Evolutionary conservation across 768 basidiomycete genomes (phyloP).

Genomic region (Tylopilus sp.): DNA sequence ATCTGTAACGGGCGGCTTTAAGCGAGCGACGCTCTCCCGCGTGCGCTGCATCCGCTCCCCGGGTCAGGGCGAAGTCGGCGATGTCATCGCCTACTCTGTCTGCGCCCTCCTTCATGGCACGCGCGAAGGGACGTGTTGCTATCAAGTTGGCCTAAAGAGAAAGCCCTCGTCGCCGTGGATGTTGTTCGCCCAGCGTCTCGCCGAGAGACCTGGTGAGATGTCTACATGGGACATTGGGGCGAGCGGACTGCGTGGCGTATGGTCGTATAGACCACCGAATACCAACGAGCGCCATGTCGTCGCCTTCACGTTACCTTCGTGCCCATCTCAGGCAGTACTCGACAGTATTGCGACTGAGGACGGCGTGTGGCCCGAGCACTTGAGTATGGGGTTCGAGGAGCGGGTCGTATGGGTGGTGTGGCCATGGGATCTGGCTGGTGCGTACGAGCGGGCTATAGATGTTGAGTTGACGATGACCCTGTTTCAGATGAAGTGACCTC

Average conservation of each 20-base stretch:
- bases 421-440: not conserved
- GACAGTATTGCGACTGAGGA: not conserved
- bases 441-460: too few relatives aligned
- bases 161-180: not conserved
- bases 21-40: slow-evolving; percentile 33
- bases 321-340: not conserved
- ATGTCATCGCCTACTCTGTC: slow-evolving; percentile 28
- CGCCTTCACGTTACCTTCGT: not conserved
- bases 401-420: not conserved
- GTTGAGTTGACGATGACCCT: not conserved
- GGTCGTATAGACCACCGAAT: not conserved
- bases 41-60: slow-evolving; percentile 27
- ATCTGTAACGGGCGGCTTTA: slow-evolving; percentile 31
- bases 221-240: not conserved
- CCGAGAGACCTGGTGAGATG: not conserved
- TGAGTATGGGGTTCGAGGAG: not conserved
- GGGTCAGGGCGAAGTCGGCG: slow-evolving; percentile 29
- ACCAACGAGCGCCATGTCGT: not conserved
- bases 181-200: not conserved
- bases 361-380: not conserved
- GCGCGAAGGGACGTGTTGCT: slow-evolving; percentile 44
- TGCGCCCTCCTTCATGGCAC: slow-evolving; percentile 37
- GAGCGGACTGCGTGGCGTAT: not conserved
- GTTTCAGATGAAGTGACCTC: slow-evolving; percentile 13
- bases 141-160: slow-evolving; percentile 21